Base-by-base conservation (phyloP, 257 asterid genomes). In the Mentha longifolia region DNA sequence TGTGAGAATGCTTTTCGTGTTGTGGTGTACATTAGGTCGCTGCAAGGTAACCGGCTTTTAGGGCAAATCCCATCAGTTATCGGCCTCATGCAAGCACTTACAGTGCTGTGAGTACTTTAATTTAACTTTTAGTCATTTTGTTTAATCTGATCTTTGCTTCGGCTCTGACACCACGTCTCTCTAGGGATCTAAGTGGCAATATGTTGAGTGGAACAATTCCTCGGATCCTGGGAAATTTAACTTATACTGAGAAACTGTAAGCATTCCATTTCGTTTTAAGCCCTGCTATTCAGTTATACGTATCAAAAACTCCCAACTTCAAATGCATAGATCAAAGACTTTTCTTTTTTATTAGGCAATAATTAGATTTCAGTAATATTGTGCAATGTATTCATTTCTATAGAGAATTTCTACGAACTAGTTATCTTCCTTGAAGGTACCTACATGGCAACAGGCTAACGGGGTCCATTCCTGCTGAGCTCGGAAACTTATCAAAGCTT, bases 81-180 rank as follows among this genome's bases (percentile, higher is more conserved):
- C 64, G 98, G 98, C 66, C 81, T 92, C 82, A 92, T 92, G 98
- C 98, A 92, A 83, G 98, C 98, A 19, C 96, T 92, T 71, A 94
- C 98, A 22, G 98, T 92, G 66, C 46, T 92, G 98, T 92, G 87
- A 90, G 98, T 42, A 42, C 47, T 11, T 11, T 42, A 1, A 6
- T 42, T 42, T 42, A 42, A 9, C 14, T 42, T 11, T 42, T 11
- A 2, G 6, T 2, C 15, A 9, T 42, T 9, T 10, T 42, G 0
- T 0, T 42, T 42, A 42, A 9, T 42, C 47, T 42, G 13, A 8
- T 42, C 7, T 42, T 47, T 3, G 5, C 7, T 28, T 13, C 17
- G 50, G 6, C 12, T 10, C 33, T 35, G 25, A 39, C 28, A 2
- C 28, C 37, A 61, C 8, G 20, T 51, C 7, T 30, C 3, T 37